Base-by-base conservation (phyloP, 1,139 yeast genomes). In the Saccharomyces hybrid region DNA sequence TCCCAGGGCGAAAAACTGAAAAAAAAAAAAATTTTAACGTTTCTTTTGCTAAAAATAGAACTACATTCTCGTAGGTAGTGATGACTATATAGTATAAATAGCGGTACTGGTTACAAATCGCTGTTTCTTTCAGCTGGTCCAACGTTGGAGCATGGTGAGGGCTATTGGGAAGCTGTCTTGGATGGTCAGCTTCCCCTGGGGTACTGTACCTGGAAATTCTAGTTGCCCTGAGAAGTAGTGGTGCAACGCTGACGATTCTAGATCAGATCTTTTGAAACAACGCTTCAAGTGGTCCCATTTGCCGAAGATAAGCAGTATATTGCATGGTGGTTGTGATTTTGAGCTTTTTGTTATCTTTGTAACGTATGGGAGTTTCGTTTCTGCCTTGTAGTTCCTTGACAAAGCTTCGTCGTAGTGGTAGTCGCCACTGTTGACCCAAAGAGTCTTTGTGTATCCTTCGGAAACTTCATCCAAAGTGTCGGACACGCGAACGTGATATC, bases 401-500 rank as follows among this genome's bases (percentile, higher is more conserved):
- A 58, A 49, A 19, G 59, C 62, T 21, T 67, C 66, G 50, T 73
- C 72, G 49, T 65, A 69, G 64, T 77, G 83, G 66, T 75, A 83
- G 55, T 84, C 88, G 49, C 87, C 88, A 63, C 90, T 78, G 56
- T 83, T 80, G 14, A 83, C 51, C 53, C 53, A 51, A 12, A 51
- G 21, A 7, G 51, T 48, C 26, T 19, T 38, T 38, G 44, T 19
- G 24, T 38, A 38, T 2, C 26, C 24, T 38, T 38, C 44, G 44
- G 44, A 90, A 0, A 90, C 72, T 16, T 82, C 75, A 50, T 82
- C 80, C 63, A 89, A 83, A 11, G 74, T 68, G 51, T 75, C 74
- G 2, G 87, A 88, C 14, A 85, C 72, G 55, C 97, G 75, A 2
- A 90, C 91, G 57, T 78, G 81, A 69, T 86, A 90, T 0, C 96